A percentile compares a stretch with the other conserved stretches of the same genome.
These are phyloP conservation scores for Gonium pectorale DNA, from an alignment of 139 green algal species.

Conservation along the genomic window DNA sequence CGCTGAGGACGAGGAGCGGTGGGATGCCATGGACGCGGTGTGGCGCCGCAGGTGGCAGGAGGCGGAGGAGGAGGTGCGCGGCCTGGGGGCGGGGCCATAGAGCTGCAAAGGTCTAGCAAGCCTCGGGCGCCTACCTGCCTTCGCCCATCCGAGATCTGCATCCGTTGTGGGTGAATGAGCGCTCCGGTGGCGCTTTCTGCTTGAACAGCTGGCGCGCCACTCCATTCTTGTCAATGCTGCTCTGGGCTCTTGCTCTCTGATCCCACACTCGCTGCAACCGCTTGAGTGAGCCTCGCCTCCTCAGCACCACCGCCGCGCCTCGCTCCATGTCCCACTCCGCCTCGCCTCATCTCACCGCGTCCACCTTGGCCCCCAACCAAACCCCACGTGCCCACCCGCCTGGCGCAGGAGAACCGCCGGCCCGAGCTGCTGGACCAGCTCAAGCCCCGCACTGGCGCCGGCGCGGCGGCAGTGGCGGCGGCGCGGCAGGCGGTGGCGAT, in stretches of 20 bases:
- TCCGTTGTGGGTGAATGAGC: no score
- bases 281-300: no score
- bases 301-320: no score
- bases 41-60: slow-evolving; percentile 29
- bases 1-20: slow-evolving; percentile 45
- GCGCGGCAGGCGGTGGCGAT: not conserved
- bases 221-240: not conserved
- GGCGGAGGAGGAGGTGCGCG: slow-evolving; percentile 32
- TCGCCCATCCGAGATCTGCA: not conserved
- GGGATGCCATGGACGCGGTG: slow-evolving; percentile 31
- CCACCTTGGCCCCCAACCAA: not conserved
- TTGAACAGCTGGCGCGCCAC: not conserved
- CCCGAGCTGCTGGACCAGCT: slow-evolving; percentile 4
- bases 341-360: no score
- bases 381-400: not conserved
- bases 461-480: slow-evolving; percentile 24
- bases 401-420: slow-evolving; percentile 26
- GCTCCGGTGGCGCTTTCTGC: not conserved
- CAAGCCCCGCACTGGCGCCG: not conserved
- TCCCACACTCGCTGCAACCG: no score
- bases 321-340: no score
- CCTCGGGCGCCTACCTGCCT: no score
- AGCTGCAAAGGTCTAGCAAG: not conserved
- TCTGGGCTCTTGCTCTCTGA: no score
- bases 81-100: no score